phyloP scores from a whole-genome alignment of 2,329 filamentous ascomycete genomes.

The Colletotrichum cuscutae region DNA sequence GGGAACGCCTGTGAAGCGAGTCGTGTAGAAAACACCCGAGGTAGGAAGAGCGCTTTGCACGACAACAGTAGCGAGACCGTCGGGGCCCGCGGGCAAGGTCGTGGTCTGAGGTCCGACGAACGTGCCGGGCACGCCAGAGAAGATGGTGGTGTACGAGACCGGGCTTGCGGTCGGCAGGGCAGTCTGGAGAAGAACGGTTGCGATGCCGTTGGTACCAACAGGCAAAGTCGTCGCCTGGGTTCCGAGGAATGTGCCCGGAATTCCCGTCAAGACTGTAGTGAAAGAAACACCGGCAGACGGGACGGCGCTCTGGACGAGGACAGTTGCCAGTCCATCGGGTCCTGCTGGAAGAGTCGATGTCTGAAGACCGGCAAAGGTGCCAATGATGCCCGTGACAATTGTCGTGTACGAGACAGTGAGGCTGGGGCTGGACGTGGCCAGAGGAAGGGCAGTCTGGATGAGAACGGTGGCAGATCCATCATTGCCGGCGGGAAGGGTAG shows the following conservation, averaged over 20 bases:
- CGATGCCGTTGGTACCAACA: background rate
- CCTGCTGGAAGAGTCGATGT: conserved; percentile 16
- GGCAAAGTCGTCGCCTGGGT: background rate
- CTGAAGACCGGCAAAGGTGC: background rate
- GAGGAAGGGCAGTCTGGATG: background rate
- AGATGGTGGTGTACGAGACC: background rate
- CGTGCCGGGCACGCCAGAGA: background rate
- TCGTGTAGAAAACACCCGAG: background rate
- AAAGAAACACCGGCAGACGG: background rate
- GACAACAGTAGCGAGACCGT: conserved; percentile 3
- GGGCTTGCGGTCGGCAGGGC: background rate
- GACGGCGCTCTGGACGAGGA: conserved; percentile 4
- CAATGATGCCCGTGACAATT: background rate
- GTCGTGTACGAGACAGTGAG: background rate
- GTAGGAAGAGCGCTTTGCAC: background rate
- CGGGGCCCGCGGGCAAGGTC: background rate
- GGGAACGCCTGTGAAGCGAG: background rate
- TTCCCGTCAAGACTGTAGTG: conserved; percentile 4
- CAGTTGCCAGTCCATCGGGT: conserved; percentile 1
- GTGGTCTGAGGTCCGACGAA: conserved; percentile 1
- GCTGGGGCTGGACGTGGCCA: background rate
- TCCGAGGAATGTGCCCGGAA: background rate
- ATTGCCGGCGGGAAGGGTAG: background rate
- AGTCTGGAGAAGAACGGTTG: conserved; percentile 1
- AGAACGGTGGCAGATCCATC: background rate